Conservation (phyloP, 805 yeast genomes). For the Wickerhamomyces tratensis region DNA sequence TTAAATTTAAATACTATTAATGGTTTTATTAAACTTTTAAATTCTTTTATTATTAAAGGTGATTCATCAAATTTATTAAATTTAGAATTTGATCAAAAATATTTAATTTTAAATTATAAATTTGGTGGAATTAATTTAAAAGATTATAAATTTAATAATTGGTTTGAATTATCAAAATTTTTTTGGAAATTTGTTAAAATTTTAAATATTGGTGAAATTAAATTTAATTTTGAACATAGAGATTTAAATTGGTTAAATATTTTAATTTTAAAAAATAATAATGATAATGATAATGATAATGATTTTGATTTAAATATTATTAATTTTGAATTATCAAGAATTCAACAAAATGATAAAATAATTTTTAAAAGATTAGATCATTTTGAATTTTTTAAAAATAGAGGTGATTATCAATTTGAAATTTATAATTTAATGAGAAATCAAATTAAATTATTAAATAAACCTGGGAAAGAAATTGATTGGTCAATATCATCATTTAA, state of each 20-base stretch:
- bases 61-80: constrained; percentile 34
- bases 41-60: constrained; percentile 38
- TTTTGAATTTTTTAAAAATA: constrained; percentile 51
- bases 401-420: constrained; percentile 53
- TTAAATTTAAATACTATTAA: constrained; percentile 26
- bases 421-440: constrained; percentile 49
- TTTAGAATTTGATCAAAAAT: constrained; percentile 19
- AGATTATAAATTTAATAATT: constrained; percentile 27
- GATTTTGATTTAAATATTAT: constrained; percentile 35
- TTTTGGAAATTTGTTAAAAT: constrained; percentile 45
- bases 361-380: constrained; percentile 52
- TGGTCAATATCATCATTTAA: constrained; percentile 38
- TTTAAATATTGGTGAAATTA: constrained; percentile 41
- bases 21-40: constrained; percentile 36
- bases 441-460: constrained; percentile 9
- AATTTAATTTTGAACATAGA: constrained; percentile 56
- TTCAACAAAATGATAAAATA: constrained; percentile 19
- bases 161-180: constrained; percentile 30
- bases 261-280: constrained; percentile 15
- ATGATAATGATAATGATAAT: constrained; percentile 1
- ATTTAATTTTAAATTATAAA: constrained; percentile 26
- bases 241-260: constrained; percentile 63
- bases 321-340: constrained; percentile 49
- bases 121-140: constrained; percentile 36
- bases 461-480: constrained; percentile 29